phyloP scores from a whole-genome alignment of 768 basidiomycete species.

The Russula sp. region DNA sequence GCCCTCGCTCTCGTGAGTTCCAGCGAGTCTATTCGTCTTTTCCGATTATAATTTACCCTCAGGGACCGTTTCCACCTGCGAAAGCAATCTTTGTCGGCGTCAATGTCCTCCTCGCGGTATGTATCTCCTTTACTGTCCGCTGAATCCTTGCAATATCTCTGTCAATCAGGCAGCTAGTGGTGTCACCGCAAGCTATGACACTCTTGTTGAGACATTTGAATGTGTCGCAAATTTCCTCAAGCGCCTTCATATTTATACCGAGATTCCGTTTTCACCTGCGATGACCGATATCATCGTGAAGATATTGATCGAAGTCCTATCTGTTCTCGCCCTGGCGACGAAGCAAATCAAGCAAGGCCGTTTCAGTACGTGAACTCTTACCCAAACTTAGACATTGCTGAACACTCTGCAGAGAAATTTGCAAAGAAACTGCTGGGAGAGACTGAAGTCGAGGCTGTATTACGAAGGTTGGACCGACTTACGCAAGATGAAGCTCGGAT shows the following conservation, averaged over 20 bases:
- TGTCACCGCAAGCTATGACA: neutral
- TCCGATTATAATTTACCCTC: no score
- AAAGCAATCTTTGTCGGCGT: no score
- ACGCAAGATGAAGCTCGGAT: neutral
- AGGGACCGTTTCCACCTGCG: no score
- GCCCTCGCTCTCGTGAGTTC: no score
- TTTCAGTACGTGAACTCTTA: neutral
- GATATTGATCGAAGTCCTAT: neutral
- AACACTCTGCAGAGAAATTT: neutral
- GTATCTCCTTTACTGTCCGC: no score
- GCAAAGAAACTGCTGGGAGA: neutral
- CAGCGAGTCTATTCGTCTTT: no score
- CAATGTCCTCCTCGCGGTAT: no score
- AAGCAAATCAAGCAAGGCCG: neutral
- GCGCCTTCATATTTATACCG: neutral
- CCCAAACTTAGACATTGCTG: neutral
- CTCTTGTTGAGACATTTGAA: no score
- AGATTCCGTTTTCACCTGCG: neutral
- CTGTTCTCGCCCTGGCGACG: neutral
- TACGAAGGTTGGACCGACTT: neutral
- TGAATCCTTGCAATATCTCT: no score
- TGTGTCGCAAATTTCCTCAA: neutral
- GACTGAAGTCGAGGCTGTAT: neutral
- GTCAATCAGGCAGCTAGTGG: no score
- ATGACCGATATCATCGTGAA: neutral